Base-by-base conservation (phyloP, 2,329 filamentous ascomycete genomes). In the Fonsecaea monophora region DNA sequence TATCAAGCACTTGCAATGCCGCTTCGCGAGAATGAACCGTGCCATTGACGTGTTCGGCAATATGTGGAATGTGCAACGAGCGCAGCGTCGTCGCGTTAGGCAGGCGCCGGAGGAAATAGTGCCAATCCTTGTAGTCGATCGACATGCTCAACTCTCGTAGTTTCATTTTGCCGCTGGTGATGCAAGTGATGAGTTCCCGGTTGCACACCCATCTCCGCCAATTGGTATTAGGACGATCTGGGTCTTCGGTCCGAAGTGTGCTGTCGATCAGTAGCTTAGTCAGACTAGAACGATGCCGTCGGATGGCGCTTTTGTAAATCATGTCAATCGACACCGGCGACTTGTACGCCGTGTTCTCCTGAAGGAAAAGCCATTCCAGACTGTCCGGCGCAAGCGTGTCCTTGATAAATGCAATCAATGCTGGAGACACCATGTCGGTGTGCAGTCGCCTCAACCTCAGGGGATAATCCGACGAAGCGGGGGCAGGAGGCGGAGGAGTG, bases 41-140 rank as follows among this genome's bases (percentile, higher is more conserved):
- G 68, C 81, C 78, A 75, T 87, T 83, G 8, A 86, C 82, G 70
- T 89, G 86, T 60, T 90, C 86, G 32, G 85, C 83, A 63, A 92
- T 87, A 74, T 88, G 86, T 7, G 89, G 86, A 54, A 94, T 85
- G 74, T 92, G 89, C 3, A 93, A 80, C 9, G 89, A 90, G 21
- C 88, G 87, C 40, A 95, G 83, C 64, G 90, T 87, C 0, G 89
- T 85, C 60, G 94, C 83, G 60, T 87, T 85, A 0, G 90, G 90
- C 10, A 95, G 84, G 50, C 89, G 83, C 75, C 92, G 90, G 8
- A 95, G 84, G 79, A 95, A 92, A 69, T 87, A 89, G 77, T 95
- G 92, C 91, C 92, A 95, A 73, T 94, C 90, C 71, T 86, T 87
- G 77, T 90, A 92, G 68, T 92, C 86, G 63, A 95, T 84, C 0